Percentiles rank a stretch among this genome's conserved stretches.
phyloP scores from a whole-genome alignment of 2,329 filamentous ascomycete species.

The Calycina marina region DNA sequence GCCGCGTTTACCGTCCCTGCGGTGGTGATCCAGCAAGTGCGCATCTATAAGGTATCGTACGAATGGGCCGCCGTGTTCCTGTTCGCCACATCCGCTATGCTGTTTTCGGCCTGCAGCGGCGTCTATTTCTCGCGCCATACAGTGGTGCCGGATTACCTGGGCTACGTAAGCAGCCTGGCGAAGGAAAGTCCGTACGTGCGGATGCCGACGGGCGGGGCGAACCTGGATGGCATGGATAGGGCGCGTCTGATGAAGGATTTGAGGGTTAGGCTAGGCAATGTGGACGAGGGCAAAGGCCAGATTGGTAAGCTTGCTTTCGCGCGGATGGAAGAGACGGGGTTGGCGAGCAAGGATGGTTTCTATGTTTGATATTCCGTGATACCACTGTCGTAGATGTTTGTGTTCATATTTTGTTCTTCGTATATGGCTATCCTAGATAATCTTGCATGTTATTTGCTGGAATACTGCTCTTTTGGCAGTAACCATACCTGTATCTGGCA shows the following conservation, averaged over 20 bases:
- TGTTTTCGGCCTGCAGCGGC: conserved; percentile 8
- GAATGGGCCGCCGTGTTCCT: conserved; percentile 13
- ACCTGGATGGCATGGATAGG: conserved; percentile 17
- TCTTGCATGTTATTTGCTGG: no score
- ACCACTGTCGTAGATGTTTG: no score
- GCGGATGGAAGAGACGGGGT: conserved; percentile 12
- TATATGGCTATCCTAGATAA: no score
- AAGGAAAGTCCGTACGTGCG: conserved; percentile 13
- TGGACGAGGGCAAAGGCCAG: conserved; percentile 3
- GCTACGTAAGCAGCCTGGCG: conserved; percentile 12
- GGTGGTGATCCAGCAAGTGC: conserved; percentile 3
- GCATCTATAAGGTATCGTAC: conserved; percentile 11
- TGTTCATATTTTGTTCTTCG: no score
- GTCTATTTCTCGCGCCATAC: conserved; percentile 10
- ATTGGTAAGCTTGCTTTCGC: conserved; percentile 13
- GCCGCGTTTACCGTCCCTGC: conserved; percentile 12
- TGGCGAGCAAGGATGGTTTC: conserved; percentile 8
- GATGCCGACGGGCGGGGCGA: conserved; percentile 15
- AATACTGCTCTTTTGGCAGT: no score
- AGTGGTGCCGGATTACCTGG: conserved; percentile 13
- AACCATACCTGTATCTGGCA: no score
- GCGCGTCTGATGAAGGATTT: conserved; percentile 14
- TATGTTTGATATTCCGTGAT: conserved; percentile 8
- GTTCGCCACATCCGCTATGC: conserved; percentile 10
- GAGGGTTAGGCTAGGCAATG: conserved; percentile 11